Conservation (phyloP, 768 basidiomycete species). For the Leucocoprinus sp. region DNA sequence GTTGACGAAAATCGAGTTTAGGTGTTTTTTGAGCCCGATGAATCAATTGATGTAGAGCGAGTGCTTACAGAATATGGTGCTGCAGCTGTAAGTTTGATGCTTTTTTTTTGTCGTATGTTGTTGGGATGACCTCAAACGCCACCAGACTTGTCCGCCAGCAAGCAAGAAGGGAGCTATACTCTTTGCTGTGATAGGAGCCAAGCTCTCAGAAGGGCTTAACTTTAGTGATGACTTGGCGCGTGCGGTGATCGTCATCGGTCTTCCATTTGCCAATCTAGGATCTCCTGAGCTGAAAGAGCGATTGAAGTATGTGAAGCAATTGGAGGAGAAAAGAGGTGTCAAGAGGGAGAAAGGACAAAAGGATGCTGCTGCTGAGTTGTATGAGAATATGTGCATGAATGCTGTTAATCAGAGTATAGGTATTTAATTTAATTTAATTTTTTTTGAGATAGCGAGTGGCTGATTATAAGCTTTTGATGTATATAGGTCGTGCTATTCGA, state of each 20-base stretch:
- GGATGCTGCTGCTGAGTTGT: constrained; percentile 75
- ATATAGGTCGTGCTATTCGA: constrained; percentile 84
- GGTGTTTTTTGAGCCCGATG: constrained; percentile 88
- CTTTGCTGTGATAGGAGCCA: constrained; percentile 93
- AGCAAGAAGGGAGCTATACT: constrained; percentile 63
- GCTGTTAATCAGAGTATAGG: constrained; percentile 98
- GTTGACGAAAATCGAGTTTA: constrained; percentile 20
- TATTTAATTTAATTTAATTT: constrained; percentile 27
- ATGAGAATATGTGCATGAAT: constrained; percentile 87
- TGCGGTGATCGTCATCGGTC: constrained; percentile 78
- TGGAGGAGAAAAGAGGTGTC: constrained; percentile 37
- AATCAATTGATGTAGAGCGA: constrained; percentile 60
- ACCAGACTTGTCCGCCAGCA: constrained; percentile 9
- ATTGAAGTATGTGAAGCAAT: constrained; percentile 75
- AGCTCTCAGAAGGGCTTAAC: constrained; percentile 88
- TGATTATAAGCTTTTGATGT: constrained; percentile 2
- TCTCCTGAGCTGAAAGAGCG: constrained; percentile 88
- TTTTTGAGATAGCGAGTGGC: not conserved
- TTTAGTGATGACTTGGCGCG: constrained; percentile 78
- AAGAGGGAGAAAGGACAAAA: constrained; percentile 31
- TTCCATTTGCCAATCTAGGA: constrained; percentile 90
- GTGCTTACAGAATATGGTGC: constrained; percentile 66
- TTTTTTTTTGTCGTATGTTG: not conserved
- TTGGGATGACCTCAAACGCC: constrained; percentile 5
- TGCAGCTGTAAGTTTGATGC: constrained; percentile 27